Conservation (phyloP, 805 yeast species). For the Crinitomyces ghanaensis region DNA sequence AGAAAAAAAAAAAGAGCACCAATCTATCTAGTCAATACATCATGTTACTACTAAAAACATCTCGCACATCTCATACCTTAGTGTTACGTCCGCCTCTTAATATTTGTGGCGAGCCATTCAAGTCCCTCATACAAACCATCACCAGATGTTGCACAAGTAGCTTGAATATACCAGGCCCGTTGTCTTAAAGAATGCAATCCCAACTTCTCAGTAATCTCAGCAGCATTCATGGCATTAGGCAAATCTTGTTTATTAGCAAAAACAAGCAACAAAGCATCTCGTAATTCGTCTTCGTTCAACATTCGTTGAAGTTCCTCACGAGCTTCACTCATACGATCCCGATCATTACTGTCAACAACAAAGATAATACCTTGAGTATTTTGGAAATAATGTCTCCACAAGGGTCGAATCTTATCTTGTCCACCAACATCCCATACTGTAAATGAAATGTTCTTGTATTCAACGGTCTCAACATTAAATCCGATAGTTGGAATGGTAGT, state of each 20-base stretch:
- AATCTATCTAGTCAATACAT: too few relatives aligned
- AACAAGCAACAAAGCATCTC: constrained; percentile 89
- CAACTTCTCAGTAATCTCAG: constrained; percentile 93
- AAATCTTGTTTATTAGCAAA: constrained; percentile 98
- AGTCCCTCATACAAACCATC: constrained; percentile 97
- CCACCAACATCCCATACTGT: constrained; percentile 97
- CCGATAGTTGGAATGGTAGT: constrained; percentile 96
- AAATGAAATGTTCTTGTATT: constrained; percentile 86
- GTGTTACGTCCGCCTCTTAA: constrained; percentile 46
- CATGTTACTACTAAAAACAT: too few relatives aligned
- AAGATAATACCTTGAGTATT: constrained; percentile 97
- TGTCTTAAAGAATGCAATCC: constrained; percentile 96
- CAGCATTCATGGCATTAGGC: constrained; percentile 98
- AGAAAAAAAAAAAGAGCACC: too few relatives aligned
- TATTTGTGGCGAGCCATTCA: constrained; percentile 89
- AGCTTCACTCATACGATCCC: constrained; percentile 96
- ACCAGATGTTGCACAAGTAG: constrained; percentile 98
- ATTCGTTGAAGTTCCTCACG: constrained; percentile 97
- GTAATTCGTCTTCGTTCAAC: constrained; percentile 96
- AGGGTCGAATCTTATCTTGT: constrained; percentile 79
- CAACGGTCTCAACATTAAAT: constrained; percentile 94
- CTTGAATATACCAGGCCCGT: constrained; percentile 99
- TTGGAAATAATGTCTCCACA: constrained; percentile 98
- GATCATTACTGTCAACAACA: constrained; percentile 95
- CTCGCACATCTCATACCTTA: too few relatives aligned